Evolutionary conservation across 768 basidiomycete species (phyloP), one percentile per base, ranked within the genome.

Genomic region (Brasilioporus rufonigricans): DNA sequence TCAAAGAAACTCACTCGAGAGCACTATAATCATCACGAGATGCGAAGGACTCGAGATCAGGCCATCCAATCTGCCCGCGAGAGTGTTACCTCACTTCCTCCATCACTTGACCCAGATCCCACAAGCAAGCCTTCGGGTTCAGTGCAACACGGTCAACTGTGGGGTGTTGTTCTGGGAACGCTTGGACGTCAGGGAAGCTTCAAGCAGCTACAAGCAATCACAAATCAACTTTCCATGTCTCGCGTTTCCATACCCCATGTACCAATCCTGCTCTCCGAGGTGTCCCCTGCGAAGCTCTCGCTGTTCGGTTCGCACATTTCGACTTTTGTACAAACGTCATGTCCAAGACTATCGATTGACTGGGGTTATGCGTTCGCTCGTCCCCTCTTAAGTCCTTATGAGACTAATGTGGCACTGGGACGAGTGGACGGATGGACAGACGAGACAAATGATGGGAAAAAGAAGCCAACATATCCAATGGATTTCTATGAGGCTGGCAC

Each of bases 361-460:
- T 99, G 97, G 97, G 97, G 97, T 4, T 95, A 95, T 65, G 97
- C 96, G 1, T 99, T 99, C 73, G 78, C 87, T 50, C 77, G 81
- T 21, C 97, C 97, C 3, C 75, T 98, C 46, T 73, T 99, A 33
- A 94, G 87, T 62, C 94, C 96, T 1, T 99, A 98, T 67, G 97
- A 98, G 71, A 87, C 91, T 0, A 84, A 87, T 5, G 90, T 98
- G 2, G 93, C 87, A 12, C 77, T 97, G 2, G 91, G 72, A 29
- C 58, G 44, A 51, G 56, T 90, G 1, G 77, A 79, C 48, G 84
- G 87, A 26, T 93, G 93, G 93, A 80, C 80, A 71, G 74, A 77
- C 19, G 65, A 71, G 48, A 58, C 33, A 13, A 67, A 48, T n/a
- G 60, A 48, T 61, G 49, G 40, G 56, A 55, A 35, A 54, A 32